A percentile compares a stretch with the other conserved stretches of the same genome.
These are phyloP conservation scores for Auriscalpium microsporum DNA, from an alignment of 768 basidiomycete species.

Conservation along the genomic window DNA sequence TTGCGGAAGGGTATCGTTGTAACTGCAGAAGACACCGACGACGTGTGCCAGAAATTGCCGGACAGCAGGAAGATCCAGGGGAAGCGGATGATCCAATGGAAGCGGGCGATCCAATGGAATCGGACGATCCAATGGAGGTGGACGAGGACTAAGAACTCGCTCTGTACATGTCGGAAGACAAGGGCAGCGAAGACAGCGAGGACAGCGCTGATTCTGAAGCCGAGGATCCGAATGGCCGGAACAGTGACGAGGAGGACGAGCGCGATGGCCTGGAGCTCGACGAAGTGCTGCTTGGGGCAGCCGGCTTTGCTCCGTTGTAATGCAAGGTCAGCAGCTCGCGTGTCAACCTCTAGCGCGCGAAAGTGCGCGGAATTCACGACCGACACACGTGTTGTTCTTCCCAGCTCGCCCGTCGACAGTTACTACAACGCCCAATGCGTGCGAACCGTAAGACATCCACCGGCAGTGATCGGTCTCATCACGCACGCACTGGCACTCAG, in stretches of 20 bases:
- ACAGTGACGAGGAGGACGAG: slow-evolving; percentile 59
- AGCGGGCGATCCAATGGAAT: slow-evolving; percentile 18
- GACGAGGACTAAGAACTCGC: slow-evolving; percentile 52
- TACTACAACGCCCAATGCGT: no score
- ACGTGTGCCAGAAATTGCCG: slow-evolving; percentile 29
- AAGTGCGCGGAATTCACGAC: no score
- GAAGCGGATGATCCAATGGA: no score
- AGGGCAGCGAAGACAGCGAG: slow-evolving; percentile 20
- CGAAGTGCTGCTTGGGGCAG: background rate
- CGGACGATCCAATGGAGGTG: slow-evolving; percentile 1
- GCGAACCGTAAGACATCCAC: no score
- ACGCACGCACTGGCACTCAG: no score
- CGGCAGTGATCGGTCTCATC: no score
- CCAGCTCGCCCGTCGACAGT: no score
- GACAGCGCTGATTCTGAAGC: no score
- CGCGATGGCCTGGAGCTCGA: slow-evolving; percentile 17
- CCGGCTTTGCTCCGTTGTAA: background rate
- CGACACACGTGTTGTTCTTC: no score
- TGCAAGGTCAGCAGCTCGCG: no score
- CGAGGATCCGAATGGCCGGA: slow-evolving; percentile 33
- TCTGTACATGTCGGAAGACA: slow-evolving; percentile 38
- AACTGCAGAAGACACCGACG: slow-evolving; percentile 16
- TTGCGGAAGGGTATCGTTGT: slow-evolving; percentile 13
- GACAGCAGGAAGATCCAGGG: slow-evolving; percentile 34
- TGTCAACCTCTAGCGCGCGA: no score